phyloP scores from a whole-genome alignment of 257 asterid genomes.

The Nicotiana noctiflora region DNA sequence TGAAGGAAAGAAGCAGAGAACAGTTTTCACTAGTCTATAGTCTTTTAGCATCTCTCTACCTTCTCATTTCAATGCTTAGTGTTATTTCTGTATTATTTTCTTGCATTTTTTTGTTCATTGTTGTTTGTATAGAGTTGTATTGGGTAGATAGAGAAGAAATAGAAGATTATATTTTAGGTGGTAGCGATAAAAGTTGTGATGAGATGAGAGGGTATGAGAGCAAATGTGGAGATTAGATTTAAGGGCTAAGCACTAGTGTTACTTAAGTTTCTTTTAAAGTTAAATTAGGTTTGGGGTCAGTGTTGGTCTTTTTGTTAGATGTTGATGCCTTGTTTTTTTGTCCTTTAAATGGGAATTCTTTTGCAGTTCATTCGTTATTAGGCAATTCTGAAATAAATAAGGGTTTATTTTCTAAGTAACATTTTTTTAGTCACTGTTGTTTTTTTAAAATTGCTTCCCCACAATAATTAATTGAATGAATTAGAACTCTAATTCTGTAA shows the following conservation, averaged over 20 bases:
- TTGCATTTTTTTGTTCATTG: constrained; percentile 29
- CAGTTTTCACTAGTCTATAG: not conserved
- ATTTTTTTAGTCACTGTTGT: too few species aligned
- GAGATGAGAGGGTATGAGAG: constrained; percentile 3
- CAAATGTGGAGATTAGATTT: constrained; percentile 13
- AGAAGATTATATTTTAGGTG: constrained; percentile 22
- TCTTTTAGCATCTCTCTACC: not conserved
- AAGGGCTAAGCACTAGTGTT: constrained; percentile 17
- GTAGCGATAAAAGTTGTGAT: not conserved
- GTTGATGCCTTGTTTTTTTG: constrained; percentile 11
- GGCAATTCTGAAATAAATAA: constrained; percentile 22
- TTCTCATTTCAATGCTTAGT: not conserved
- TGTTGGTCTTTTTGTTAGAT: not conserved
- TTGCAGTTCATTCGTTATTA: constrained; percentile 35
- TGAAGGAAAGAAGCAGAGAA: constrained; percentile 9
- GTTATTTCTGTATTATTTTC: constrained; percentile 8
- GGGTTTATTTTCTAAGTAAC: not conserved
- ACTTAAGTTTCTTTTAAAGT: constrained; percentile 11
- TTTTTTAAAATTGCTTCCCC: too few species aligned
- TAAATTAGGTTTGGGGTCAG: constrained; percentile 16
- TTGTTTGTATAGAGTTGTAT: constrained; percentile 37
- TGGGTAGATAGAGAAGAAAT: constrained; percentile 20
- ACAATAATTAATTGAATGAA: too few species aligned
- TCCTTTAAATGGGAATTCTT: constrained; percentile 25
- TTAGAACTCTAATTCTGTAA: too few species aligned